A percentile compares a stretch with the other conserved stretches of the same genome.
Evolutionary conservation across 257 asterid genomes (phyloP).

Genomic region (Leptodermis oblonga): DNA sequence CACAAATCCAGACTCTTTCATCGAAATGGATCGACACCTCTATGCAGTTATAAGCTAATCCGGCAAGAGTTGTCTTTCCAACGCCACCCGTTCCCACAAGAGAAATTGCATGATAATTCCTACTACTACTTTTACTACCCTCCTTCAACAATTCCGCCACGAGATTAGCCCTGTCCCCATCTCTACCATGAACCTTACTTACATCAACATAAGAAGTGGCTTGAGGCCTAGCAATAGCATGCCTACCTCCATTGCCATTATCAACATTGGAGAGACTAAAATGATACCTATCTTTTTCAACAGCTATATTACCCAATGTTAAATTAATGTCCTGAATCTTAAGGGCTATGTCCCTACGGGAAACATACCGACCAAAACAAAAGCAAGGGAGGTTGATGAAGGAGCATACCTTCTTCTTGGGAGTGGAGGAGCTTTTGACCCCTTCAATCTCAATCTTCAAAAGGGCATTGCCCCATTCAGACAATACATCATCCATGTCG

Average conservation of each 20-base stretch:
- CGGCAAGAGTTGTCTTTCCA: slow-evolving; percentile 45
- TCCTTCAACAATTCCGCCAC: slow-evolving; percentile 22
- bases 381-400: slow-evolving; percentile 28
- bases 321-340: slow-evolving; percentile 38
- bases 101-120: slow-evolving; percentile 18
- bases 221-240: slow-evolving; percentile 3
- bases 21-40: slow-evolving; percentile 18
- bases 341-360: slow-evolving; percentile 53
- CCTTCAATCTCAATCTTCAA: slow-evolving; percentile 24
- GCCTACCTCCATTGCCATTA: neutral
- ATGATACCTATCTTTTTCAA: slow-evolving; percentile 48
- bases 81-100: slow-evolving; percentile 44
- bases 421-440: slow-evolving; percentile 19
- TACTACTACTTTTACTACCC: neutral
- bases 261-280: neutral
- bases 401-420: slow-evolving; percentile 43
- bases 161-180: slow-evolving; percentile 18
- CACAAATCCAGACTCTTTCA: slow-evolving; percentile 32
- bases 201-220: slow-evolving; percentile 22
- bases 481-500: slow-evolving; percentile 62
- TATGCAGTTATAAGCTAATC: slow-evolving; percentile 22
- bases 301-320: slow-evolving; percentile 34
- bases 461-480: slow-evolving; percentile 47
- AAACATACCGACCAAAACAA: slow-evolving; percentile 27
- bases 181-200: slow-evolving; percentile 25